Base-by-base conservation (phyloP, 768 basidiomycete genomes). In the Podaxis mareebaensis region DNA sequence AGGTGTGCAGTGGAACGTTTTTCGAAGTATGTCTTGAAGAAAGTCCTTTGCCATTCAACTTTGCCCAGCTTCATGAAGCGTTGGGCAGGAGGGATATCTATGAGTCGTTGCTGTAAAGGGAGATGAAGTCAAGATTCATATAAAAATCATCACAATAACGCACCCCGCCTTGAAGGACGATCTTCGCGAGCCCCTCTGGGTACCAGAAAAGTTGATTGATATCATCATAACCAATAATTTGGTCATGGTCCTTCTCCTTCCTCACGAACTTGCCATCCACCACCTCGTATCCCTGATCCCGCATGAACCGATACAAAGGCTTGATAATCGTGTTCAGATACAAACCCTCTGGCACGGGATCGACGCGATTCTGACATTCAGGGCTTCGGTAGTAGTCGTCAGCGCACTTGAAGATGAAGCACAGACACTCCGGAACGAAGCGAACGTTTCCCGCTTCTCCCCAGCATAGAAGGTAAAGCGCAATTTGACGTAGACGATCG, bases 201-300 rank as follows among this genome's bases (percentile, higher is more conserved):
- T 99, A 99, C 97, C 97, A 99, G 78, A 99, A 99, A 24, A 99
- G 80, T 72, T 99, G 97, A 74, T 99, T 99, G 78, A 99, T 93
- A 74, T 99, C 97, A 74, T 99, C 97, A 73, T 99, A 99, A n/a
- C 97, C 97, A 68, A 99, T 95, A 73, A 98, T 93, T 68, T 94
- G 81, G 65, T 95, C 86, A 76, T 99, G 97, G 70, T 99, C 97
- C 76, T 84, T 92, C 82, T 99, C 97, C 72, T 89, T 87, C 63
- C 94, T 81, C 28, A 99, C 91, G 74, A 96, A 98, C 75, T 96
- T 96, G 52, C 94, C 96, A 66, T 98, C 96, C 13, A 90, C 81
- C 60, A 93, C 91, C 74, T 99, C 96, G 76, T 99, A 99, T 0
- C 94, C 95, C 74, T 99, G 96, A 75, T 99, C 96, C 26, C 97